Percentiles rank a stretch among this genome's conserved stretches.
These are phyloP conservation scores for Hortiboletus campestris DNA, from an alignment of 768 basidiomycete species.

Conservation along the genomic window DNA sequence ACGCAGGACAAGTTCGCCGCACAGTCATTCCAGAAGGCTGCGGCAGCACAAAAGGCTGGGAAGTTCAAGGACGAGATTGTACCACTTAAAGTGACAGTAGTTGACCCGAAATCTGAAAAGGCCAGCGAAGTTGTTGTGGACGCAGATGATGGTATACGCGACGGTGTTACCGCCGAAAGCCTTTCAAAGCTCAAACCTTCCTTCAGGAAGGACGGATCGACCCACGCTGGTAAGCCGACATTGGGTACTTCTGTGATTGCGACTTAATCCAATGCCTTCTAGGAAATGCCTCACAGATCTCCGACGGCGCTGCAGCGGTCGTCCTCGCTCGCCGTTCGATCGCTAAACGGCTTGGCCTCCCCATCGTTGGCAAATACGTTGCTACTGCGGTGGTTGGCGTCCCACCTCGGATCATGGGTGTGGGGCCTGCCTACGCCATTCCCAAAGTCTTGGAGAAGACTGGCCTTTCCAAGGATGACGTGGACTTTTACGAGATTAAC, in stretches of 20 bases:
- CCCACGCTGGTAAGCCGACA: slow-evolving; percentile 59
- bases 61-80: slow-evolving; percentile 84
- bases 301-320: slow-evolving; percentile 91
- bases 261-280: not conserved
- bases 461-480: slow-evolving; percentile 63
- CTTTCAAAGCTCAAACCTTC: slow-evolving; percentile 84
- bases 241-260: not conserved
- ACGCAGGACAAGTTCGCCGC: slow-evolving; percentile 87
- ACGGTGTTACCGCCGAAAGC: slow-evolving; percentile 77
- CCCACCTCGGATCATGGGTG: slow-evolving; percentile 85
- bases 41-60: slow-evolving; percentile 74
- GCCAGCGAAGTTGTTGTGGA: slow-evolving; percentile 68
- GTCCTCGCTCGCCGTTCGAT: slow-evolving; percentile 76
- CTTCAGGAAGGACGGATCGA: slow-evolving; percentile 71
- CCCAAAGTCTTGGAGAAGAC: slow-evolving; percentile 67
- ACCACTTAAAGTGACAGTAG: slow-evolving; percentile 67
- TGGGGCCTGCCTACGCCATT: slow-evolving; percentile 88
- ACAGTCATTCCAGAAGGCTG: slow-evolving; percentile 80
- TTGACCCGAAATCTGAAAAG: slow-evolving; percentile 74
- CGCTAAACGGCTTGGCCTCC: slow-evolving; percentile 81
- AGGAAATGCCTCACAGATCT: slow-evolving; percentile 86
- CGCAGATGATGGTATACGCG: slow-evolving; percentile 81
- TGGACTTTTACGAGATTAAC: slow-evolving; percentile 93
- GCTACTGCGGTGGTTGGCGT: slow-evolving; percentile 71
- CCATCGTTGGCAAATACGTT: slow-evolving; percentile 84